These are phyloP conservation scores for Magnusiomyces sp. DNA, from an alignment of 1,139 yeast species.

Conservation along the genomic window DNA sequence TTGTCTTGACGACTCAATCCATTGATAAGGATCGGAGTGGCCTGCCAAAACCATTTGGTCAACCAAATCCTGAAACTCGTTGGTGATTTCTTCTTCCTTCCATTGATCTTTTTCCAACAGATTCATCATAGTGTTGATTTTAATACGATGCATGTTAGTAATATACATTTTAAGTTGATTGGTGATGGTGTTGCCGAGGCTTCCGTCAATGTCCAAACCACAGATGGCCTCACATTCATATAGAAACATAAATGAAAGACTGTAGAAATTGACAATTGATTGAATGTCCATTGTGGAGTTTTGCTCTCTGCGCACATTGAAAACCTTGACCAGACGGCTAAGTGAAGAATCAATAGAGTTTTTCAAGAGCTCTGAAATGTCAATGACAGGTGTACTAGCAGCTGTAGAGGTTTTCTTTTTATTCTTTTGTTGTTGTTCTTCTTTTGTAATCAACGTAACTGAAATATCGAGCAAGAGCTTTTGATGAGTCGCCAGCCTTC, in stretches of 20 bases:
- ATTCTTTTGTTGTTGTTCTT: background rate
- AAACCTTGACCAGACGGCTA: slow-evolving; percentile 64
- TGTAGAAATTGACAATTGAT: slow-evolving; percentile 58
- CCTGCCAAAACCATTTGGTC: slow-evolving; percentile 50
- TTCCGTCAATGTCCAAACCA: slow-evolving; percentile 53
- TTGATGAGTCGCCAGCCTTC: slow-evolving; percentile 71
- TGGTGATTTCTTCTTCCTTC: slow-evolving; percentile 57
- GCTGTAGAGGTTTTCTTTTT: slow-evolving; percentile 10
- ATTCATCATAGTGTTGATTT: slow-evolving; percentile 38
- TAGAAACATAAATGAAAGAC: slow-evolving; percentile 59
- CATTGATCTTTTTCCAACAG: slow-evolving; percentile 65
- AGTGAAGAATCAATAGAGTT: slow-evolving; percentile 69
- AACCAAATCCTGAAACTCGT: slow-evolving; percentile 42
- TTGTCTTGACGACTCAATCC: slow-evolving; percentile 32
- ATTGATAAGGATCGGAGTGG: slow-evolving; percentile 40
- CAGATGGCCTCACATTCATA: slow-evolving; percentile 80
- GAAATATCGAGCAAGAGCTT: slow-evolving; percentile 69
- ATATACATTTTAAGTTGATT: slow-evolving; percentile 58
- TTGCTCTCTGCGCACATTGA: slow-evolving; percentile 69
- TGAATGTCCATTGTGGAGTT: slow-evolving; percentile 43
- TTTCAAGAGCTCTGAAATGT: slow-evolving; percentile 40
- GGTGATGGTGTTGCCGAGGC: slow-evolving; percentile 58
- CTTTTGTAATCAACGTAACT: slow-evolving; percentile 34
- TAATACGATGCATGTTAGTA: slow-evolving; percentile 47
- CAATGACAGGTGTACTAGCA: slow-evolving; percentile 17